A percentile compares a stretch with the other conserved stretches of the same genome.
These are phyloP conservation scores for Vitellaria paradoxa DNA, from an alignment of 179 eudicot genomes.

Conservation along the genomic window DNA sequence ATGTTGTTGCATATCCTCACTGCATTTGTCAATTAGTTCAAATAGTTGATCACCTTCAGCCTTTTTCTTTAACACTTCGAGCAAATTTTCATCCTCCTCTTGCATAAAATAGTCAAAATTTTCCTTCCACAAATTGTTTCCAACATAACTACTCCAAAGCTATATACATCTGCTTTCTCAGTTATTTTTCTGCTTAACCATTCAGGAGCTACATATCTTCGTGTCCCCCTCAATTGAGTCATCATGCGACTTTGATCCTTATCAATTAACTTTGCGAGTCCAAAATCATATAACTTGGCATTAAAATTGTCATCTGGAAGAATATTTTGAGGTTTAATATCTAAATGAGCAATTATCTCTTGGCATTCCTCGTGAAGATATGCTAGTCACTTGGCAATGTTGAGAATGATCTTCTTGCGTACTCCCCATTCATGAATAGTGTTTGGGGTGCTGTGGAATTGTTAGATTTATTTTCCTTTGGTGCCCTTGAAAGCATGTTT, in stretches of 20 bases:
- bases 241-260: slow-evolving; percentile 4
- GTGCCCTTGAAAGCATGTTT: no score
- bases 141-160: slow-evolving; percentile 10
- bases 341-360: slow-evolving; percentile 12
- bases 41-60: neutral
- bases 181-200: neutral
- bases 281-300: no score
- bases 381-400: slow-evolving; percentile 13
- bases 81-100: neutral
- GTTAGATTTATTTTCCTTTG: no score
- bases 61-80: neutral
- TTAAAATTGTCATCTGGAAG: no score
- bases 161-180: slow-evolving; percentile 10
- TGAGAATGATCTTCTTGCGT: neutral
- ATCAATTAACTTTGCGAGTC: no score
- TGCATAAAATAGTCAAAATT: neutral
- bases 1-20: neutral
- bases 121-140: neutral
- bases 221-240: slow-evolving; percentile 10
- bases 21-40: neutral
- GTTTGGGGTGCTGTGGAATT: neutral
- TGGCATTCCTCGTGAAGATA: slow-evolving; percentile 17
- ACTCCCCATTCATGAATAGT: neutral
- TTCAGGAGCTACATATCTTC: slow-evolving; percentile 4
- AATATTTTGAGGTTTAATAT: no score